Evolutionary conservation across 805 yeast genomes (phyloP), one percentile per base, ranked within the genome.

Genomic region (Saccharomycopsis javanensis): DNA sequence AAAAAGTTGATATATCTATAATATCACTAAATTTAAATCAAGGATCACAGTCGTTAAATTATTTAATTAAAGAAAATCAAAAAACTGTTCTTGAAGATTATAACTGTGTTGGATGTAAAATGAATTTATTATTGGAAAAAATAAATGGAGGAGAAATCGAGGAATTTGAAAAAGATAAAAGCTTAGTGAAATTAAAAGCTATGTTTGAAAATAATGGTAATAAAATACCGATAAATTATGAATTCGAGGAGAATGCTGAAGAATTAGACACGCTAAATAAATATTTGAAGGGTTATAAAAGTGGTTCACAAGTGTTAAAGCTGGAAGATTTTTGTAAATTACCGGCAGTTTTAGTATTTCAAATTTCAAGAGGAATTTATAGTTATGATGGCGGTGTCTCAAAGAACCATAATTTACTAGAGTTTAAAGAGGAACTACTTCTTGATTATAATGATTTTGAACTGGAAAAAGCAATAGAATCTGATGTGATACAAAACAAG

Each of bases 361-460:
- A 42, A 20, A 42, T 42, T 3, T 42, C 48, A 4, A 42, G 48
- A 20, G 48, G 48, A 8, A 42, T 27, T 13, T 42, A 42, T 25
- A 42, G 13, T 42, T 3, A 13, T 18, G 13, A 23, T 20, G 11
- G 15, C 15, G 48, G 48, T 20, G 48, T 28, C 23, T 15, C 15
- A 10, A 42, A 42, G n/a, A 42, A 42, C 6, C 13, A 42, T n/a
- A 42, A 42, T 42, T 10, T n/a, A 6, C 13, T 42, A 20, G 25
- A 23, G 23, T 42, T 42, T 42, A 23, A 20, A 8, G 48, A 42
- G 23, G 48, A 42, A 13, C 13, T 42, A 7, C 5, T 20, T 11
- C 10, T 42, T 23, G 28, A 23, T 20, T 42, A 28, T 4, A 75
- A 72, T 15, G 23, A 7, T 72, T 72, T 66, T 31, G 54, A 35